Evolutionary conservation across 2,329 filamentous ascomycete species (phyloP).

Genomic region (Sclerotiophoma versabilis): DNA sequence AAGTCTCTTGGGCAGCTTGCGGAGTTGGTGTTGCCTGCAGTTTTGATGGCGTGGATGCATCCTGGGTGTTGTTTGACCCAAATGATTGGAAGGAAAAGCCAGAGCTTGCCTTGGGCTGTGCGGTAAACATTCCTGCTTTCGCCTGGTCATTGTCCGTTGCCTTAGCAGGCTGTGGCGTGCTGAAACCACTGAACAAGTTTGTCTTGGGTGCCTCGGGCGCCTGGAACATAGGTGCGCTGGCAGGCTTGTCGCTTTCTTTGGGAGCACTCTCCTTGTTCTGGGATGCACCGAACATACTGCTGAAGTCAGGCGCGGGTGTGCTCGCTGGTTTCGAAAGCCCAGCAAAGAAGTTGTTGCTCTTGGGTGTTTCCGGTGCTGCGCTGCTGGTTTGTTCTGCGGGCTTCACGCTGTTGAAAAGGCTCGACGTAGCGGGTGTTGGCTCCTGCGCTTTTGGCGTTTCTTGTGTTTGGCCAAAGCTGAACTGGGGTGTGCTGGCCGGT

Average conservation of each 20-base stretch:
- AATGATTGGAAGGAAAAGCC: slow-evolving; percentile 30
- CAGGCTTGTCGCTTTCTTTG: slow-evolving; percentile 10
- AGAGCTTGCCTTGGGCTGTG: slow-evolving; percentile 30
- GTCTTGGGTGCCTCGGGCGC: slow-evolving; percentile 25
- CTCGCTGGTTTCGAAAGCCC: slow-evolving; percentile 23
- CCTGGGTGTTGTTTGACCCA: slow-evolving; percentile 19
- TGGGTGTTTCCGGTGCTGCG: slow-evolving; percentile 25
- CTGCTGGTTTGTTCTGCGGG: slow-evolving; percentile 13
- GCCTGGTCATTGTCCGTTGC: slow-evolving; percentile 22
- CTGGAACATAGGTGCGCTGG: slow-evolving; percentile 12
- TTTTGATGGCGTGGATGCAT: slow-evolving; percentile 17
- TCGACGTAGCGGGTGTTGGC: slow-evolving; percentile 16
- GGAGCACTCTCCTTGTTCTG: slow-evolving; percentile 20
- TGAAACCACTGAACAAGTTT: slow-evolving; percentile 31
- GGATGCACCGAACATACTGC: slow-evolving; percentile 23
- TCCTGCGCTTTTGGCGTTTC: slow-evolving; percentile 22
- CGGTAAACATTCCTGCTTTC: slow-evolving; percentile 25
- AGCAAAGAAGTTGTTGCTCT: slow-evolving; percentile 28
- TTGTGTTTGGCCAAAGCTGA: slow-evolving; percentile 17
- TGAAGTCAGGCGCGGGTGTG: slow-evolving; percentile 15
- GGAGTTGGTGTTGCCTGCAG: slow-evolving; percentile 8
- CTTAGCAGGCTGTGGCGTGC: slow-evolving; percentile 33
- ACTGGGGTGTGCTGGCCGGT: slow-evolving; percentile 10
- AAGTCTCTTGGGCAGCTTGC: slow-evolving; percentile 19
- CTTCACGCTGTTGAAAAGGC: slow-evolving; percentile 27